A percentile compares a stretch with the other conserved stretches of the same genome.
Evolutionary conservation across 768 basidiomycete genomes (phyloP).

Genomic region (Phanerodontia chrysosporium): DNA sequence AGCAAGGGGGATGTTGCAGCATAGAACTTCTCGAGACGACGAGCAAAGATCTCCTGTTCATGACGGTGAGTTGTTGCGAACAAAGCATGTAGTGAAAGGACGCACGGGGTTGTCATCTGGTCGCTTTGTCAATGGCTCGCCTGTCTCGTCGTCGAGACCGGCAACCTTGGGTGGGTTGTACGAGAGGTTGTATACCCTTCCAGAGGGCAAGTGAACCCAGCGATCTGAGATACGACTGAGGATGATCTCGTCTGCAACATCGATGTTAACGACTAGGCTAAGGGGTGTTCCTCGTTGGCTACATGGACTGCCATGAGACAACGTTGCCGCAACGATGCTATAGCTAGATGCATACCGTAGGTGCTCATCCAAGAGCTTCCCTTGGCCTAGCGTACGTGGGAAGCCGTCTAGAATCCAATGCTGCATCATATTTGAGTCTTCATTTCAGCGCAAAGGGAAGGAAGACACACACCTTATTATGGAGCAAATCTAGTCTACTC

Average conservation of each 20-base stretch:
- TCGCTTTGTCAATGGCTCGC: constrained; percentile 81
- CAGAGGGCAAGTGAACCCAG: constrained; percentile 85
- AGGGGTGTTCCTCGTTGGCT: constrained; percentile 64
- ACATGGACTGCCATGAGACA: not conserved
- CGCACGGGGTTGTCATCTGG: constrained; percentile 87
- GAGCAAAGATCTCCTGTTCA: constrained; percentile 69
- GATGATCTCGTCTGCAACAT: constrained; percentile 86
- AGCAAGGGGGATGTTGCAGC: constrained; percentile 78
- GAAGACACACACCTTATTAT: constrained; percentile 59
- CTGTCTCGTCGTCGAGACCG: constrained; percentile 82
- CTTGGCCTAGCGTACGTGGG: constrained; percentile 85
- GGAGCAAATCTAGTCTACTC: constrained; percentile 61
- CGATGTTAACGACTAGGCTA: constrained; percentile 79
- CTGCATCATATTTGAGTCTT: constrained; percentile 31
- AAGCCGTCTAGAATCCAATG: constrained; percentile 94
- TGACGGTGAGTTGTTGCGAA: not conserved
- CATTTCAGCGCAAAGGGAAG: not conserved
- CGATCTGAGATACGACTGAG: constrained; percentile 84
- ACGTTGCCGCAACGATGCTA: not conserved
- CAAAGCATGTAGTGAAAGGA: constrained; percentile 14
- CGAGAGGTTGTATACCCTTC: constrained; percentile 84
- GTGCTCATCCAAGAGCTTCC: constrained; percentile 70
- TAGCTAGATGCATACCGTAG: constrained; percentile 47
- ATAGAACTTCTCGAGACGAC: constrained; percentile 75
- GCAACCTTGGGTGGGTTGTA: constrained; percentile 81